Evolutionary conservation across 768 basidiomycete species (phyloP).

Genomic region (Polyporus arcularius): DNA sequence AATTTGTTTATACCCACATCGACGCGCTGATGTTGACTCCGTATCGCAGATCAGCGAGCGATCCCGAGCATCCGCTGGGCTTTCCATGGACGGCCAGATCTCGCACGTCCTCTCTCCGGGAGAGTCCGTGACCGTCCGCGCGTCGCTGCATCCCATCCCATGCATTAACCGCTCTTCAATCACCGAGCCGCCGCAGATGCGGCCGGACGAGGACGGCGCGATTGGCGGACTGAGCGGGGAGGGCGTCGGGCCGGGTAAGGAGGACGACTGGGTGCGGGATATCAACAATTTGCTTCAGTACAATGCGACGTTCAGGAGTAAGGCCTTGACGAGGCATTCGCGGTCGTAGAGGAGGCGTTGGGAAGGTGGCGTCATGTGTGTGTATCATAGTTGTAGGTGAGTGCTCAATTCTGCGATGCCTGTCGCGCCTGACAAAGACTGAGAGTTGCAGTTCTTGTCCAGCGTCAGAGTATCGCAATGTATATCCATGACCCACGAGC

Average conservation of each 20-base stretch:
- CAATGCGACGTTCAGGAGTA: slow-evolving; percentile 91
- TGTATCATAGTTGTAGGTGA: too few species aligned
- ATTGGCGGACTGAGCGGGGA: slow-evolving; percentile 32
- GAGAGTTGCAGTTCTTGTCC: too few species aligned
- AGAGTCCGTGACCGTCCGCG: slow-evolving; percentile 82
- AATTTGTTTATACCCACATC: neutral
- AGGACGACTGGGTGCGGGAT: slow-evolving; percentile 95
- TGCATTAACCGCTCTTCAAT: slow-evolving; percentile 90
- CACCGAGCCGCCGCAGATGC: slow-evolving; percentile 41
- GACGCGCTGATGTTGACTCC: slow-evolving; percentile 1
- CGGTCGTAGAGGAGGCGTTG: slow-evolving; percentile 42
- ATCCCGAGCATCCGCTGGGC: slow-evolving; percentile 82
- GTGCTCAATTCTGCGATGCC: too few species aligned
- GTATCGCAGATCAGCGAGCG: slow-evolving; percentile 72
- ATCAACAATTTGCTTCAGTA: slow-evolving; percentile 95
- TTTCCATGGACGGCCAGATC: slow-evolving; percentile 92
- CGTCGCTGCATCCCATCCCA: slow-evolving; percentile 87
- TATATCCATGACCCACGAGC: too few species aligned
- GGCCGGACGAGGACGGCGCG: neutral
- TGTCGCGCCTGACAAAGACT: too few species aligned
- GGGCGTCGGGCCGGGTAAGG: slow-evolving; percentile 76
- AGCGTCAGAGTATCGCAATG: too few species aligned
- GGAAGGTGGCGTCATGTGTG: too few species aligned
- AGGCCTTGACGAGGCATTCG: slow-evolving; percentile 76
- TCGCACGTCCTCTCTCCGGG: slow-evolving; percentile 82